phyloP scores from a whole-genome alignment of 169 alveolate genomes.

The Plasmodium adleri region DNA sequence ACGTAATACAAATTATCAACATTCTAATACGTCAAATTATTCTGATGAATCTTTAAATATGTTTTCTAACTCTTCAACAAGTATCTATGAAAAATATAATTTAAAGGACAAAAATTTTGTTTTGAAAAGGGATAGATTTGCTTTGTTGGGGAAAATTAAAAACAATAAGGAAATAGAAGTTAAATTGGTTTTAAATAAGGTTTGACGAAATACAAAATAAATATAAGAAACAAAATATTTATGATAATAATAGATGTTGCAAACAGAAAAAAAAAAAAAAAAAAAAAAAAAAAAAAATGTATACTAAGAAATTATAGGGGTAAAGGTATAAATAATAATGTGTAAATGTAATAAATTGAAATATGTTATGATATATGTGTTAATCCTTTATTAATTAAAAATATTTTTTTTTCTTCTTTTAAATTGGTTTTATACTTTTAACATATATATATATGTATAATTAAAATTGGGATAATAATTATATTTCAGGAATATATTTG shows the following conservation, averaged over 20 bases:
- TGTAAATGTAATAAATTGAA: too few species aligned
- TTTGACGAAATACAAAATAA: constrained; percentile 15
- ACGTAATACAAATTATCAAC: neutral
- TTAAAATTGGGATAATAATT: too few species aligned
- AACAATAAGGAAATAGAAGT: constrained; percentile 58
- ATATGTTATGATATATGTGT: too few species aligned
- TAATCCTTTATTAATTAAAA: too few species aligned
- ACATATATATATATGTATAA: too few species aligned
- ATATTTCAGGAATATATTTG: too few species aligned
- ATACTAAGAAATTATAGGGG: too few species aligned
- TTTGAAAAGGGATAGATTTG: constrained; percentile 40
- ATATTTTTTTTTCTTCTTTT: too few species aligned
- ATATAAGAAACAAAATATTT: constrained; percentile 1
- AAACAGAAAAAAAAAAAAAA: neutral
- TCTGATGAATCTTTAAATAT: constrained; percentile 35
- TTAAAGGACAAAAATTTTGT: constrained; percentile 19
- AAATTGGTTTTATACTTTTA: too few species aligned
- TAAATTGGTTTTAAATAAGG: constrained; percentile 40
- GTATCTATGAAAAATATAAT: constrained; percentile 6
- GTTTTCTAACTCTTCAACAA: neutral
- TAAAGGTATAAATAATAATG: too few species aligned
- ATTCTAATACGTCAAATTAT: constrained; percentile 25
- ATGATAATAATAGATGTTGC: too few species aligned
- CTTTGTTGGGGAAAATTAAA: constrained; percentile 54
- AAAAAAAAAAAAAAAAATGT: too few species aligned